Evolutionary conservation across 2,329 filamentous ascomycete genomes (phyloP).

Genomic region (Colletotrichum eleusines): DNA sequence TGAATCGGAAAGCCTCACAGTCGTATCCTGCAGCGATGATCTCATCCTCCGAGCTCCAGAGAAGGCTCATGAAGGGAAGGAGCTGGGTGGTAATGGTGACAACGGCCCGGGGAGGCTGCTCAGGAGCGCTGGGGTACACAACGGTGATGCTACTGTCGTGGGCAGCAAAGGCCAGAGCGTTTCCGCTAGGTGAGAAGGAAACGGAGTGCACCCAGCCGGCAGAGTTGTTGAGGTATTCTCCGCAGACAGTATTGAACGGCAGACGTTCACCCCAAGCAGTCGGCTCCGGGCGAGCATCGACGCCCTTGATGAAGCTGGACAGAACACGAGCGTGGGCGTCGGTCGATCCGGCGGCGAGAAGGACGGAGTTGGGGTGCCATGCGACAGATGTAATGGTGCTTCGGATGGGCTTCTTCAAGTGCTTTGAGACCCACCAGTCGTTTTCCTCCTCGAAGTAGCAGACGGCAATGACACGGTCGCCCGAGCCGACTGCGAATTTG

Average conservation of each 20-base stretch:
- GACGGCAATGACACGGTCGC: slow-evolving; percentile 92
- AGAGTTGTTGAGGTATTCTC: slow-evolving; percentile 95
- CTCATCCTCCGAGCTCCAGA: slow-evolving; percentile 93
- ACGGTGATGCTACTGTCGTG: slow-evolving; percentile 98
- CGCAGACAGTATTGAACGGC: slow-evolving; percentile 98
- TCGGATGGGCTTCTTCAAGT: slow-evolving; percentile 98
- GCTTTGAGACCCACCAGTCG: slow-evolving; percentile 99
- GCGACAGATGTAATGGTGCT: slow-evolving; percentile 95
- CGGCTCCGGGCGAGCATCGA: slow-evolving; percentile 87
- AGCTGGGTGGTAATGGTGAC: slow-evolving; percentile 90
- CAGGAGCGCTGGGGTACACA: slow-evolving; percentile 91
- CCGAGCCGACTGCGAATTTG: slow-evolving; percentile 97
- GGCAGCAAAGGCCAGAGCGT: slow-evolving; percentile 92
- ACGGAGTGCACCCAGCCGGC: slow-evolving; percentile 97
- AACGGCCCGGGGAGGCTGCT: slow-evolving; percentile 91
- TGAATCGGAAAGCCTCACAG: slow-evolving; percentile 90
- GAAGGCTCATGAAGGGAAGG: slow-evolving; percentile 89
- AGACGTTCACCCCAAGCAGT: slow-evolving; percentile 94
- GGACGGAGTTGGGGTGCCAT: slow-evolving; percentile 98
- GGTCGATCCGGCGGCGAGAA: slow-evolving; percentile 94
- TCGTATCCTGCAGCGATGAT: slow-evolving; percentile 96
- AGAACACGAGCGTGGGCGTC: slow-evolving; percentile 97
- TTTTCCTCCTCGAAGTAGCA: slow-evolving; percentile 99
- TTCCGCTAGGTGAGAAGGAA: slow-evolving; percentile 90
- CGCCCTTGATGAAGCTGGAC: slow-evolving; percentile 95